Base-by-base conservation (phyloP, 75 land plant genomes). In the Azolla pinnata region DNA sequence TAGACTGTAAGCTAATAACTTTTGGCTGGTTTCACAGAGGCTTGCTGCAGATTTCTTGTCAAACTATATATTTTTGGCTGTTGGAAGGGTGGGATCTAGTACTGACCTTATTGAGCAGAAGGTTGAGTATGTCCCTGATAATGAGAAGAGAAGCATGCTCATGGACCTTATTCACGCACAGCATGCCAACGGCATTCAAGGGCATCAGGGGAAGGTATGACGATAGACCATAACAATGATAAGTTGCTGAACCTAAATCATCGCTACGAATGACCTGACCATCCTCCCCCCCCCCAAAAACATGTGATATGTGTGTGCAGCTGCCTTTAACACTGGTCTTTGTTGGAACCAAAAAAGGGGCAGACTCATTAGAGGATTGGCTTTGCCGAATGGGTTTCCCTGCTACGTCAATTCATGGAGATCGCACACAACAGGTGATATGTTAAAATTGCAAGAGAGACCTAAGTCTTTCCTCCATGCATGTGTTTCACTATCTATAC, bases 321-420 rank as follows among this genome's bases (percentile, higher is more conserved):
- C 88, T 79, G 67, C 56, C 86, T 31, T 59, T 91, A 45, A 91
- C 88, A 20, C 55, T 91, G 23, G 96, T 93, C 10, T 93, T 93
- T 72, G 98, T 93, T 61, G 98, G 89, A 80, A 93, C 98, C 28
- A 93, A 93, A 68, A 79, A 67, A 62, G 98, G 98, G 14, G 98
- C 98, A 9, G 96, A 93, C 75, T 59, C 87, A 17, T 61, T 93
- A 67, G 96, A 88, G 69, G 67, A 83, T 53, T 93, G 84, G 86
- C 64, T 93, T 44, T 80, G 63, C 29, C 76, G 61, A 48, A 85
- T 75, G 66, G 83, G 84, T 2, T 85, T 93, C 67, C 87, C 90
- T 26, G 96, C 98, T 24, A 88, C 84, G 18, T 69, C 87, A 1
- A 93, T 93, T 50, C 98, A 93, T 75, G 97, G 97, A 19, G 95